Conservation (phyloP, 2,329 filamentous ascomycete genomes). For the Cadophora luteo-olivacea region DNA sequence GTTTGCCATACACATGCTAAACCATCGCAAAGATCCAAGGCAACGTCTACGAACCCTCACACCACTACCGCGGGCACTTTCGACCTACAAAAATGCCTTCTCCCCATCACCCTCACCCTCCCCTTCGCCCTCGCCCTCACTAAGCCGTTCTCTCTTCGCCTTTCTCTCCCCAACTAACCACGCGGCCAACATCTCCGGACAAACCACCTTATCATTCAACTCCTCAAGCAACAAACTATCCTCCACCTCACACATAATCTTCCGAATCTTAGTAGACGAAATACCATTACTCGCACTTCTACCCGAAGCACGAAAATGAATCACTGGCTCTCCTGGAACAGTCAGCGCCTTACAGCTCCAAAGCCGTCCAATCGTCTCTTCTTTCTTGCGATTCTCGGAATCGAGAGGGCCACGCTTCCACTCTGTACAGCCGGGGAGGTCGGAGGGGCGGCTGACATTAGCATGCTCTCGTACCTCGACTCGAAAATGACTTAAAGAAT, state of each 20-base stretch:
- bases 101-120: neutral
- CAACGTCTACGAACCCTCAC: too few species aligned
- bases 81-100: neutral
- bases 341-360: conserved; percentile 13
- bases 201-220: conserved; percentile 1
- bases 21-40: too few species aligned
- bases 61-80: too few species aligned
- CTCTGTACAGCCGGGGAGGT: conserved; percentile 7
- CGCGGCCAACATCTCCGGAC: conserved; percentile 7
- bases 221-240: conserved; percentile 1
- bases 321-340: conserved; percentile 4
- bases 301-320: neutral
- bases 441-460: neutral
- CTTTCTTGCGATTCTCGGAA: neutral
- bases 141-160: neutral
- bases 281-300: conserved; percentile 15
- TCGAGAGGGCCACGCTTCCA: neutral
- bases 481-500: too few species aligned
- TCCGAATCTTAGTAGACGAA: conserved; percentile 14
- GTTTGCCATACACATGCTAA: too few species aligned
- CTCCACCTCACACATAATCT: conserved; percentile 12
- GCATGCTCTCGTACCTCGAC: too few species aligned
- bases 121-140: neutral
- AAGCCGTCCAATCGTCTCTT: neutral
- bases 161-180: conserved; percentile 5